A percentile compares a stretch with the other conserved stretches of the same genome.
Evolutionary conservation across 306 rosid genomes (phyloP).

Genomic region (Sindora glabra): DNA sequence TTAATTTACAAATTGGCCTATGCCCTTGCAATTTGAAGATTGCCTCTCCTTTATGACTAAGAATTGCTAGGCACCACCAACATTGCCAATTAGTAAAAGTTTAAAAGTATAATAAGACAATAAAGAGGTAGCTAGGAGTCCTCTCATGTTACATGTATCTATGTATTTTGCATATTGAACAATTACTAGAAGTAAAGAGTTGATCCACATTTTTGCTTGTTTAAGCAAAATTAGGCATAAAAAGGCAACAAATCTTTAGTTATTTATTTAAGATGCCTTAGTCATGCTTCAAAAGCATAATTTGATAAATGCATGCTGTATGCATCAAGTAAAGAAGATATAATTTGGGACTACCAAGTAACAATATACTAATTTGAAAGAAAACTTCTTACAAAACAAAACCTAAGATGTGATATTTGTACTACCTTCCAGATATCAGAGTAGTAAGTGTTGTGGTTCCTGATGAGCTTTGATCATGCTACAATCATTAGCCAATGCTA

Average conservation of each 20-base stretch:
- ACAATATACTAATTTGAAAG: too few species aligned
- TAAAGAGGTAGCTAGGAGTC: background rate
- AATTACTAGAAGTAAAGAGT: background rate
- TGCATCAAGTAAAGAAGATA: too few species aligned
- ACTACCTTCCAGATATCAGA: conserved; percentile 81
- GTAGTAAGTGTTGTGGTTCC: conserved; percentile 93
- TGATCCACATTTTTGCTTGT: too few species aligned
- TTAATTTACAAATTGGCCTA: conserved; percentile 63
- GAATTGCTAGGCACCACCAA: conserved; percentile 99
- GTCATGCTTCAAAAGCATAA: too few species aligned
- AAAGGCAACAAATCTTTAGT: too few species aligned
- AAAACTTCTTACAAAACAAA: too few species aligned
- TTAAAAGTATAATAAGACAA: conserved; percentile 30
- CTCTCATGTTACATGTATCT: background rate
- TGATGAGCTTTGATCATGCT: conserved; percentile 66
- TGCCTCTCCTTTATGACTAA: conserved; percentile 83
- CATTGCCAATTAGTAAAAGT: conserved; percentile 84
- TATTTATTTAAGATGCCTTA: too few species aligned
- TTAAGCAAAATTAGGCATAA: too few species aligned
- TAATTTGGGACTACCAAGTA: too few species aligned
- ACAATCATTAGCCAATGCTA: conserved; percentile 75
- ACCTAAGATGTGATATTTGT: background rate
- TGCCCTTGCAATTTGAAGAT: conserved; percentile 91
- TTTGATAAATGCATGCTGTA: too few species aligned
- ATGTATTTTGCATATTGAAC: background rate